A percentile compares a stretch with the other conserved stretches of the same genome.
phyloP scores from a whole-genome alignment of 768 basidiomycete genomes.

The Phlebiopsis flavidoalba region DNA sequence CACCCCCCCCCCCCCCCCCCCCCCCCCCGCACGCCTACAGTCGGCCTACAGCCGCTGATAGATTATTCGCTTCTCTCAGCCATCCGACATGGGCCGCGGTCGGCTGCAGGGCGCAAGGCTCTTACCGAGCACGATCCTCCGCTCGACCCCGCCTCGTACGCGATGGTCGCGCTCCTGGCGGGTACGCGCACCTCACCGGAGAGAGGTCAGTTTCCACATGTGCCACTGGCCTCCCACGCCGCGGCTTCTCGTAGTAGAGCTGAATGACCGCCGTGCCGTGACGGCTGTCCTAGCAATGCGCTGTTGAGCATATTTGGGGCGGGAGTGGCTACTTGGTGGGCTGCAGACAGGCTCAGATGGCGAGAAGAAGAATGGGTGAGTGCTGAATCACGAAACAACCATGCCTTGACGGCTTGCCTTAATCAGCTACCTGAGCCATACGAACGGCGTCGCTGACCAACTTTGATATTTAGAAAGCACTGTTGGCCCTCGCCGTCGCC shows the following conservation, averaged over 20 bases:
- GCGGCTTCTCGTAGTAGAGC: slow-evolving; percentile 39
- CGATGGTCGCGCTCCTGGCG: slow-evolving; percentile 72
- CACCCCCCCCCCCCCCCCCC: no score
- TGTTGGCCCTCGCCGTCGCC: slow-evolving; percentile 57
- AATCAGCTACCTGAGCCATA: neutral
- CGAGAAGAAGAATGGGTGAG: slow-evolving; percentile 72
- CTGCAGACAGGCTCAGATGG: slow-evolving; percentile 58
- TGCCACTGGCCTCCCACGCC: slow-evolving; percentile 37
- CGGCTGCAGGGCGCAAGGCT: slow-evolving; percentile 36
- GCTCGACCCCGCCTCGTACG: slow-evolving; percentile 51
- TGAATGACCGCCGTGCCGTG: slow-evolving; percentile 59
- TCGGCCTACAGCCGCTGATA: slow-evolving; percentile 35
- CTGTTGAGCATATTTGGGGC: slow-evolving; percentile 64
- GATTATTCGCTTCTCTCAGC: slow-evolving; percentile 54
- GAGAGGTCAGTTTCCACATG: slow-evolving; percentile 52
- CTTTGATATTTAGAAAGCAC: slow-evolving; percentile 34
- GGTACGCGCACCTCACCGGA: slow-evolving; percentile 77
- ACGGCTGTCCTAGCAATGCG: slow-evolving; percentile 66
- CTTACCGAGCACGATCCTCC: slow-evolving; percentile 36
- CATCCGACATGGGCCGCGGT: slow-evolving; percentile 65
- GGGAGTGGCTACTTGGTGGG: slow-evolving; percentile 71
- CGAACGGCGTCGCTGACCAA: neutral
- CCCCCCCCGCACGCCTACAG: no score
- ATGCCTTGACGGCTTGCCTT: neutral
- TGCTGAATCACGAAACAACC: neutral